These are phyloP conservation scores for Mucor irregularis DNA, from an alignment of 371 early-diverging fungal species.

Conservation along the genomic window DNA sequence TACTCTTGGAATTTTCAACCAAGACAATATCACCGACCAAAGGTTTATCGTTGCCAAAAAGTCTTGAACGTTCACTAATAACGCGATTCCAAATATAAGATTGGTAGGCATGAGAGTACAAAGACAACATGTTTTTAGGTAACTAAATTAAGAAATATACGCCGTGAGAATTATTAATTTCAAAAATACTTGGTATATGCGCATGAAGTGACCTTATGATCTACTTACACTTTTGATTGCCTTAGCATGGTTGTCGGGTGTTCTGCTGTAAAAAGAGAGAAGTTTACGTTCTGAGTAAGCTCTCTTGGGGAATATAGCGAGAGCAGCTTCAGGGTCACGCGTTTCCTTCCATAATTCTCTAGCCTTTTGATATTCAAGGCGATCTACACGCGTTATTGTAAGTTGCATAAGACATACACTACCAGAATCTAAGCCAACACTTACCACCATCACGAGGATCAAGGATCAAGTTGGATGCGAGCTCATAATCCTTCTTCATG, in stretches of 20 bases:
- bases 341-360: slow-evolving; percentile 70
- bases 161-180: neutral
- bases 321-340: slow-evolving; percentile 60
- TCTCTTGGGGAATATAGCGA: slow-evolving; percentile 68
- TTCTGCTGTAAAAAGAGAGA: slow-evolving; percentile 51
- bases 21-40: slow-evolving; percentile 88
- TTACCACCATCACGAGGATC: slow-evolving; percentile 72
- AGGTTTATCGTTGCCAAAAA: slow-evolving; percentile 69
- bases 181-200: neutral
- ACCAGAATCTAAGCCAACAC: neutral
- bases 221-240: slow-evolving; percentile 64
- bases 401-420: neutral
- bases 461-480: slow-evolving; percentile 80
- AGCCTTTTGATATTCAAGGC: slow-evolving; percentile 59
- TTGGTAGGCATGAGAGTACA: slow-evolving; percentile 99
- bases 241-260: slow-evolving; percentile 51
- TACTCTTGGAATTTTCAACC: slow-evolving; percentile 14
- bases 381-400: slow-evolving; percentile 44
- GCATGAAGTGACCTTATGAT: neutral
- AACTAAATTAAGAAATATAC: slow-evolving; percentile 45
- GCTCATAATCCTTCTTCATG: slow-evolving; percentile 74
- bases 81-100: slow-evolving; percentile 94
- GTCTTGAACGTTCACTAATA: slow-evolving; percentile 74
- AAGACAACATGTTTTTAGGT: slow-evolving; percentile 82
- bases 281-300: slow-evolving; percentile 78